Base-by-base conservation (phyloP, 805 yeast species). In the Pichia nakasei region DNA sequence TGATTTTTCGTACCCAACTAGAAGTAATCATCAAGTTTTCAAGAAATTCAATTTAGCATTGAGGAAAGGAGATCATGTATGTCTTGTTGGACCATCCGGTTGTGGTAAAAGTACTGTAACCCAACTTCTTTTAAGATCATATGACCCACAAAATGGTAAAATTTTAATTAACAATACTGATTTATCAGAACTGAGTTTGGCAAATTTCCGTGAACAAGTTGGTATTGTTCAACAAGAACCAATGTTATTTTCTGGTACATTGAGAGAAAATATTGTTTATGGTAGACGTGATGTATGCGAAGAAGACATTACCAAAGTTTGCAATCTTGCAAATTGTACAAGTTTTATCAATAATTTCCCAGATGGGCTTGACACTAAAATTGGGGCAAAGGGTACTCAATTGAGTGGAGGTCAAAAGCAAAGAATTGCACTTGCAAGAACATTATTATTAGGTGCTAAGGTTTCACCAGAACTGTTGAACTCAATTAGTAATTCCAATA, bases 201-300 rank as follows among this genome's bases (percentile, higher is more conserved):
- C 88, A 56, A 73, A 78, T 43, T 78, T 81, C 60, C 72, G 97
- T 44, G 66, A 79, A 24, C 74, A 80, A 44, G 69, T 86, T 22
- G 97, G 97, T n/a, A 79, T 85, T 29, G 97, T 91, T 4, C 88
- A 85, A 49, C 97, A 91, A 60, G 97, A 91, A 55, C 96, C 97
- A 2, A 75, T 85, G 50, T 66, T 91, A 41, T 86, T 89, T 60
- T 80, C 89, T 43, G 97, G 96, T 1, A 74, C 95, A 0, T 75
- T 91, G 22, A 70, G 80, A 38, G 96, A 88, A 29, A 91, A 91
- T 55, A 80, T 91, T 35, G 68, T 78, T 0, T 91, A 91, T 60
- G 95, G 95, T 1, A 70, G 72, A 21, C 63, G 68, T 26, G 79
- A 82, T 37, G 76, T 82, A 12, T 69, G 80, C 2, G 75, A 73